phyloP scores from a whole-genome alignment of 2,329 filamentous ascomycete genomes.

The Podosphaera leucotricha region DNA sequence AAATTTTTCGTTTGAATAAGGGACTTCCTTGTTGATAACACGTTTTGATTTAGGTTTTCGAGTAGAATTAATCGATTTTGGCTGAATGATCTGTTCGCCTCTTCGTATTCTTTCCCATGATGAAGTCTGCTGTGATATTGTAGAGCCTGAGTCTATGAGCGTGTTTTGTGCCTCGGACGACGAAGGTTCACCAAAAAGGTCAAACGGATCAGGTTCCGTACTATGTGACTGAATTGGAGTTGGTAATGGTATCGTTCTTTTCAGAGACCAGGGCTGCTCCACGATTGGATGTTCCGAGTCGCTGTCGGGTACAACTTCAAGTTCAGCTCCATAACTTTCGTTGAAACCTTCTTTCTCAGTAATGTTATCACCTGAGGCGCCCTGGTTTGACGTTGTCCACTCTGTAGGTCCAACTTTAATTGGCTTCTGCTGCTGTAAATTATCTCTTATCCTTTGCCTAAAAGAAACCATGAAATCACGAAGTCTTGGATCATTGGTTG shows the following conservation, averaged over 20 bases:
- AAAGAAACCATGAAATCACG: conserved; percentile 6
- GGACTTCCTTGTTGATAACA: conserved; percentile 3
- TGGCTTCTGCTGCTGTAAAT: conserved; percentile 2
- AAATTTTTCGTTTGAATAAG: conserved; percentile 6
- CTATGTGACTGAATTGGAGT: background rate
- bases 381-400: too few relatives aligned
- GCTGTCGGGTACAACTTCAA: background rate
- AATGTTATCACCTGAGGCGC: background rate
- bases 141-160: conserved; percentile 3
- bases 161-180: conserved; percentile 10
- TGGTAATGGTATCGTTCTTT: background rate
- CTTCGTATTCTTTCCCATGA: conserved; percentile 15
- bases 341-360: background rate
- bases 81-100: conserved; percentile 6
- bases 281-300: background rate
- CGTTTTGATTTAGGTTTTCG: background rate
- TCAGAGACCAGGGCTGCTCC: background rate
- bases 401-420: background rate
- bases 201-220: conserved; percentile 6
- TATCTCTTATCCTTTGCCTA: conserved; percentile 2
- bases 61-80: background rate
- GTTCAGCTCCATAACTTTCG: background rate
- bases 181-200: conserved; percentile 13
- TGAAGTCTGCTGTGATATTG: conserved; percentile 7
- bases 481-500: conserved; percentile 11